Base-by-base conservation (phyloP, 176 grass and related monocot species). In the Urochloa ruziziensis region DNA sequence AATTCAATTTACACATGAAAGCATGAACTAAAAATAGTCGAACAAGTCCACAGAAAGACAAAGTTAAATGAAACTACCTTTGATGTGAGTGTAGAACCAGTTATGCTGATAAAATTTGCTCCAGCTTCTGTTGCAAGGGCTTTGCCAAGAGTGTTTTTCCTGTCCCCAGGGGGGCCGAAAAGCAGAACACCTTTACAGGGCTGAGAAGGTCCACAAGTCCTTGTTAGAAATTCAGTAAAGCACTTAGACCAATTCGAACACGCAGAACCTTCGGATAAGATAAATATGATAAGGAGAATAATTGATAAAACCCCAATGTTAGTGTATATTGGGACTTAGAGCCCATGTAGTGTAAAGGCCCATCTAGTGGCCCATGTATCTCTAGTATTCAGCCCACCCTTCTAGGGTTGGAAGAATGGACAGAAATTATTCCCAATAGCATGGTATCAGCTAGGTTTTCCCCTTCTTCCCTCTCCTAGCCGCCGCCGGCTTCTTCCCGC, bases 121-220 rank as follows among this genome's bases (percentile, higher is more conserved):
- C 92, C 96, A 85, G 96, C 88, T 94, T 98, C 96, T 57, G 96
- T 98, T 75, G 96, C 96, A 51, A 98, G 96, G 72, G 96, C 96
- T 87, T 98, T 98, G 63, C 93, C 96, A 66, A 98, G 77, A 98
- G 96, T 46, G 96, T 98, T 91, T 98, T 98, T 39, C 96, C 93
- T 28, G 96, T 98, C 80, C 80, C 96, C 93, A 75, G 93, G 96
- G 80, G 96, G 96, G 32, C 96, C 96, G 88, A 98, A 98, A 73
- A 98, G 92, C 85, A 98, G 90, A 70, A 98, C 86, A 59, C 96
- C 96, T 93, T 95, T 98, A 91, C 93, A 98, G 71, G 93, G 96
- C 96, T 98, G 89, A 82, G 33, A 91, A 82, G 3, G 10, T 86
- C 46, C 63, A 82, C 23, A 77, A 58, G 39, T 56, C 27, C 68